Conservation (phyloP, 2,329 filamentous ascomycete genomes). For the Aureobasidium sp. region DNA sequence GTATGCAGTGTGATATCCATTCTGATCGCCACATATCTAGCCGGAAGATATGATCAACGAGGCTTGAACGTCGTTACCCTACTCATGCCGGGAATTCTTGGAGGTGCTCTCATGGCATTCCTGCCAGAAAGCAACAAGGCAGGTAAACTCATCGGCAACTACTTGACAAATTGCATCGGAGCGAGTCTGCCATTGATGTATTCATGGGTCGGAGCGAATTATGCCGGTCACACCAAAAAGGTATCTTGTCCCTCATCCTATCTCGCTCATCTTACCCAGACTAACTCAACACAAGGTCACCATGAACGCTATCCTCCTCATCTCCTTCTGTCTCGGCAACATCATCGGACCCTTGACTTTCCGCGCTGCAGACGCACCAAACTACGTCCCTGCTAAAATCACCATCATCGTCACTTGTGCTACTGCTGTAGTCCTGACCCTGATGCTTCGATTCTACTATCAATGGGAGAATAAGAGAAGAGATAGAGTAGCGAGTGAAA, state of each 20-base stretch:
- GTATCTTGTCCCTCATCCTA: background rate
- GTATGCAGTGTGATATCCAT: conserved; percentile 48
- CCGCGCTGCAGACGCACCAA: conserved; percentile 37
- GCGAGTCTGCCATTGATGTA: conserved; percentile 42
- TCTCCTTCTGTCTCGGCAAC: conserved; percentile 41
- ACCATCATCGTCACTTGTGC: conserved; percentile 42
- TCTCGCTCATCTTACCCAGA: background rate
- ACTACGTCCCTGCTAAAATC: conserved; percentile 49
- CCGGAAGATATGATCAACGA: conserved; percentile 33
- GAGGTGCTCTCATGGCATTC: conserved; percentile 35
- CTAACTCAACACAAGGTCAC: conserved; percentile 56
- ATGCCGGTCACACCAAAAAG: conserved; percentile 76
- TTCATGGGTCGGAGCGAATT: conserved; percentile 49
- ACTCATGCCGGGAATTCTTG: conserved; percentile 33
- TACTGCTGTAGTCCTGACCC: conserved; percentile 42
- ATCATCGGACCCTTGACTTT: conserved; percentile 48
- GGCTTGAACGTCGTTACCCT: conserved; percentile 32
- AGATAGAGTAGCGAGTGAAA: conserved; percentile 29
- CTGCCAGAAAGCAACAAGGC: conserved; percentile 43
- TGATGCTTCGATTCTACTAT: conserved; percentile 57
- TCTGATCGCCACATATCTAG: conserved; percentile 31
- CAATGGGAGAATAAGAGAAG: conserved; percentile 46
- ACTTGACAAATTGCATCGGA: conserved; percentile 44
- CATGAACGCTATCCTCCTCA: conserved; percentile 68
- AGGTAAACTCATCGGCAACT: conserved; percentile 47